Evolutionary conservation across 768 basidiomycete species (phyloP), one percentile per base, ranked within the genome.

Genomic region (Mycena galopus): DNA sequence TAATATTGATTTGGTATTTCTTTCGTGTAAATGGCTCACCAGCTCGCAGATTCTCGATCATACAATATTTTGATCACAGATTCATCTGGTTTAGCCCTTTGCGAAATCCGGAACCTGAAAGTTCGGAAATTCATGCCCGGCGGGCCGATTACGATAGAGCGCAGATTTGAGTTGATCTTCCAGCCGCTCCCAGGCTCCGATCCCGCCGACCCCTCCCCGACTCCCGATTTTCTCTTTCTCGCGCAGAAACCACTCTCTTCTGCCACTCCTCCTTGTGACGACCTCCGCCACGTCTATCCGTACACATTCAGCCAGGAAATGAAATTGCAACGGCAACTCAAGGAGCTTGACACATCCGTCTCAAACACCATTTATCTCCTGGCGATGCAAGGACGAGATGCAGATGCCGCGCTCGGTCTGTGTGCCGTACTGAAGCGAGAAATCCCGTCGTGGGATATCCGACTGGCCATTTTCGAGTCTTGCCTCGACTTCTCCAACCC

Each of bases 151-250:
- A 35, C 63, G 10, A 47, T 71, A 8, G 23, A 53, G 39, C 63
- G 69, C 25, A 65, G 69, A 60, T 65, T 65, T 35, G 69, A 71
- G 16, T 42, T 65, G 33, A 47, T 65, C 21, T 71, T 71, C 57
- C 69, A 71, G 23, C 69, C 69, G 2, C 23, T 39, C 58, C 23
- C 33, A 59, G 55, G 19, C 32, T 8, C 30, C 55, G 32, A 30
- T 57, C 30, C 30, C n/a, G 53, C 29, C 14, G 53, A 55, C 16
- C 53, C 53, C 29, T 57, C 53, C 53, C 30, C 32, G 55, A 37
- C 35, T 69, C 55, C 27, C 60, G 68, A 69, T 55, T 63, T 69
- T 30, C 37, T 61, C 58, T 58, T 63, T 21, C 11, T 59, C 62
- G 42, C 53, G 17, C 62, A 68, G 23, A 68, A 53, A 37, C 35